Base-by-base conservation (phyloP, 805 yeast species). In the Lipomyces spencermartinsiae region DNA sequence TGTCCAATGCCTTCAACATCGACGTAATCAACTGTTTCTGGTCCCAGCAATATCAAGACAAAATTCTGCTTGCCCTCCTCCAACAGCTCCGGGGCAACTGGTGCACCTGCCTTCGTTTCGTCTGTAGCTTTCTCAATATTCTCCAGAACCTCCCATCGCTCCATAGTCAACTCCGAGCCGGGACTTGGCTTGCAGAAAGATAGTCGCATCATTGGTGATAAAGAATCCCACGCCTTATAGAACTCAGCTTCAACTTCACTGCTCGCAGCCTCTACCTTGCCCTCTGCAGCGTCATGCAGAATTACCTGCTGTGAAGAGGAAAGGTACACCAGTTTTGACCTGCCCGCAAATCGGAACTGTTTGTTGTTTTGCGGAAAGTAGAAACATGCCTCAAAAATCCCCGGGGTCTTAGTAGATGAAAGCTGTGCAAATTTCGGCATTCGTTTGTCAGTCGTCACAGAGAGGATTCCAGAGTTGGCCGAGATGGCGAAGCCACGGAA, bases 371-470 rank as follows among this genome's bases (percentile, higher is more conserved):
- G 57, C 25, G 64, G 55, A 56, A 70, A 70, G 58, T 64, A 70
- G 34, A 70, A 70, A 57, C 73, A 70, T 10, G 72, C 73, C 46
- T 70, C 73, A 46, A 68, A 70, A 2, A 53, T 59, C 25, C 71
- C 71, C 19, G 35, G 22, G 12, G 63, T 59, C 9, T n/a, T 31
- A 29, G 55, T 39, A 8, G 34, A 16, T 14, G 60, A 29, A 25
- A 70, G 37, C 56, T 70, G 72, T 1, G 19, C 69, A 43, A 65
- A 64, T 57, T 70, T 70, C 10, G 68, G 62, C 73, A 70, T 70
- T 19, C 72, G 60, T 34, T 46, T 59, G 54, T 70, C 73, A 22
- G 73, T 70, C 14, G 73, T 70, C 22, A 67, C 65, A 2, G 39
- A 58, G 33, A 70, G 56, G 19, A 70, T 60, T 19, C 73, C 73